These are phyloP conservation scores for Leccinum subtestaceum DNA, from an alignment of 768 basidiomycete species.

Conservation along the genomic window DNA sequence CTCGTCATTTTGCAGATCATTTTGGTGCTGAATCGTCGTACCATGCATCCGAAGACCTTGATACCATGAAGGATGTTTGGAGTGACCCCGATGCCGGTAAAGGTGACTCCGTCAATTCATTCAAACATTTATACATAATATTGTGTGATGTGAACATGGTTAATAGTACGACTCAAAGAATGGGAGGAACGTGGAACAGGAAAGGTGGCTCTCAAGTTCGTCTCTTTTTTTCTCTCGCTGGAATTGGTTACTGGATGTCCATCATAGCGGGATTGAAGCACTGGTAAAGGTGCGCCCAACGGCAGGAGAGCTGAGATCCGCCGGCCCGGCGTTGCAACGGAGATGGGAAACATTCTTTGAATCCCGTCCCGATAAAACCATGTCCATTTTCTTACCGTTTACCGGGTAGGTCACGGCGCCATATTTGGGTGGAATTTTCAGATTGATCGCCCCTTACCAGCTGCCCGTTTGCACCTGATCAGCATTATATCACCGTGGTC, in stretches of 20 bases:
- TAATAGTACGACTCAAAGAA: constrained; percentile 29
- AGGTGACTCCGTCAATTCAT: not conserved
- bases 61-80: not conserved
- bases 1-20: not conserved
- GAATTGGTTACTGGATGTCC: not conserved
- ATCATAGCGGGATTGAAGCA: constrained; percentile 47
- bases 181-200: constrained; percentile 44
- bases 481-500: not conserved
- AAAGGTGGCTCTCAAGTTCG: constrained; percentile 54
- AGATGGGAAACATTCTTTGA: constrained; percentile 27
- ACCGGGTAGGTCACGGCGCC: not conserved
- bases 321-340: constrained; percentile 43
- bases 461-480: not conserved
- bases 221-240: not conserved
- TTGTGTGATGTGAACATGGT: not conserved
- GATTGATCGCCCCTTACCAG: not conserved
- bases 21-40: not conserved
- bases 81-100: not conserved
- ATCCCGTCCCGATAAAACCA: not conserved
- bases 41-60: not conserved
- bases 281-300: constrained; percentile 54
- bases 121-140: not conserved
- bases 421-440: not conserved
- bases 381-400: not conserved
- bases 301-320: constrained; percentile 44